phyloP scores from a whole-genome alignment of 1,284 basidiomycete genomes.

The Mycena sp. region DNA sequence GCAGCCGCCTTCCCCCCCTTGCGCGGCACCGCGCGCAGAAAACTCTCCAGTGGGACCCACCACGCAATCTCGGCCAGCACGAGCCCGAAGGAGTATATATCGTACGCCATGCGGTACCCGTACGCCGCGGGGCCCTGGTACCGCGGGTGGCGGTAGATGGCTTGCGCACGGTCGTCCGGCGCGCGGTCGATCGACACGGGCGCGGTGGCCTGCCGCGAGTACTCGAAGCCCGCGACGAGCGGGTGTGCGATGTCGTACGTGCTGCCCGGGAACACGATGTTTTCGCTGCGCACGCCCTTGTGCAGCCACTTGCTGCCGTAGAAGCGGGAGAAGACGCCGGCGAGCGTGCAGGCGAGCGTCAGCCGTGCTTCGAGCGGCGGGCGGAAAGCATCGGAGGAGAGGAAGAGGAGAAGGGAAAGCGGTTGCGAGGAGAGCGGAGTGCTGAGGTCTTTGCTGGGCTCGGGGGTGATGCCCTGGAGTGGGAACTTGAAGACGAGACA shows the following conservation, averaged over 20 bases:
- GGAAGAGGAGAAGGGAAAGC: neutral
- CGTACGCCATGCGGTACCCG: constrained; percentile 1
- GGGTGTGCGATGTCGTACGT: neutral
- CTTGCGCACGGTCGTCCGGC: neutral
- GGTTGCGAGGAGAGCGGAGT: neutral
- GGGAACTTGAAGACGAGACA: neutral
- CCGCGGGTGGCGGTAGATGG: neutral
- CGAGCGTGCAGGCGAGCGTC: neutral
- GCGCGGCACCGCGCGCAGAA: neutral
- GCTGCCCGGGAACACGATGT: constrained; percentile 5
- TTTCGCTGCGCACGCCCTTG: constrained; percentile 6
- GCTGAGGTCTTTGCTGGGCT: neutral
- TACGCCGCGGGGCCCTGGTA: neutral
- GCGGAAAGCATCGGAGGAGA: neutral
- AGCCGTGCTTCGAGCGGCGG: constrained; percentile 3
- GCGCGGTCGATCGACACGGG: neutral
- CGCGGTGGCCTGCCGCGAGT: neutral
- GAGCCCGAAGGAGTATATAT: constrained; percentile 6
- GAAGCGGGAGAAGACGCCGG: constrained; percentile 1
- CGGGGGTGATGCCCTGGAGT: neutral
- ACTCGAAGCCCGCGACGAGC: neutral
- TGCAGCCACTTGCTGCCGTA: constrained; percentile 10
- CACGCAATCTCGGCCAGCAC: constrained; percentile 2
- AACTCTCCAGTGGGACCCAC: constrained; percentile 1
- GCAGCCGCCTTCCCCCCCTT: neutral